Evolutionary conservation across 2,329 filamentous ascomycete genomes (phyloP).

Genomic region (Sporothrix brunneoviolacea): DNA sequence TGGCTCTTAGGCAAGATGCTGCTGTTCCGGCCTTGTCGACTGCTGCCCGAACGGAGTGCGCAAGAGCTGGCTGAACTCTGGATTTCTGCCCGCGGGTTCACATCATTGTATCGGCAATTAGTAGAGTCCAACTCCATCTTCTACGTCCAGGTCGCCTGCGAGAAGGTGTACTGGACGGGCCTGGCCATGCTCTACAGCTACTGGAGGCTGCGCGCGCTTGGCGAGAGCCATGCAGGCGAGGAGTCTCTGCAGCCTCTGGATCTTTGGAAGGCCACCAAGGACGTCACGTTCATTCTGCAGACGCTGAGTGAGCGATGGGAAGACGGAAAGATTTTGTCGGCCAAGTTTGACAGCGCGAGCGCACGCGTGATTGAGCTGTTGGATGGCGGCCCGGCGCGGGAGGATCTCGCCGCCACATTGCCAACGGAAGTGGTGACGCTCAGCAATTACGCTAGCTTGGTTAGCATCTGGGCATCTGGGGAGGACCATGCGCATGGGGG

Average conservation of each 20-base stretch:
- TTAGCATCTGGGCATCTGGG: constrained; percentile 18
- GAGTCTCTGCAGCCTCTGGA: constrained; percentile 10
- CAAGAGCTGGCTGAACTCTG: constrained; percentile 19
- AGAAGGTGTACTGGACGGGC: constrained; percentile 23
- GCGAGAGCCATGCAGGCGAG: background rate
- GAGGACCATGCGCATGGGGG: background rate
- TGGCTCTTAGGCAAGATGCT: constrained; percentile 22
- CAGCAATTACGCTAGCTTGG: constrained; percentile 18
- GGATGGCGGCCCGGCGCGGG: background rate
- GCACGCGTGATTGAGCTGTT: constrained; percentile 16
- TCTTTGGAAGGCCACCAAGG: constrained; percentile 21
- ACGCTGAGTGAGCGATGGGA: constrained; percentile 21
- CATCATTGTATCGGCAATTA: constrained; percentile 19
- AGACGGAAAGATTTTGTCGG: constrained; percentile 19
- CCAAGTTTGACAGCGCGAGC: constrained; percentile 17
- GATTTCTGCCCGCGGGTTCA: constrained; percentile 18
- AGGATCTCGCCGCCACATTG: background rate
- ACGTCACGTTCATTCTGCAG: constrained; percentile 20
- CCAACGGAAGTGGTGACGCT: constrained; percentile 19
- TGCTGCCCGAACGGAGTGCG: constrained; percentile 15
- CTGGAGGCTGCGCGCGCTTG: constrained; percentile 14
- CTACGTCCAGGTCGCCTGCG: constrained; percentile 22
- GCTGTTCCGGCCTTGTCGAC: constrained; percentile 18
- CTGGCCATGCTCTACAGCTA: constrained; percentile 21
- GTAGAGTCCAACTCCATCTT: constrained; percentile 22